Evolutionary conservation across 2,329 filamentous ascomycete species (phyloP), one percentile per base, ranked within the genome.

Genomic region (Graphilbum fragrans): DNA sequence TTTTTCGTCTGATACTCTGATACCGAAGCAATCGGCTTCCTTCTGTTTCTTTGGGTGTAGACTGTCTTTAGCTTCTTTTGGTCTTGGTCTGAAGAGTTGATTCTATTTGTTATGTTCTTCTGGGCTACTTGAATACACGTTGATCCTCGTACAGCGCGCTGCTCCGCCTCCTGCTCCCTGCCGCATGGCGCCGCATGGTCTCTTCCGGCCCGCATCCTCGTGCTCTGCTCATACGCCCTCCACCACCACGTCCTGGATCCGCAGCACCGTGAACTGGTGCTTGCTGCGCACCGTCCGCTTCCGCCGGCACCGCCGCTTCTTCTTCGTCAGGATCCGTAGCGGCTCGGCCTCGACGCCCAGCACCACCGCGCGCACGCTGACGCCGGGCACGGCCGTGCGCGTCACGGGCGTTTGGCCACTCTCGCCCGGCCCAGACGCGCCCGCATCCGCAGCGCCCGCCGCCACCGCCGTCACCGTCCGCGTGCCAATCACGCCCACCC

Each of bases 191-290:
- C n/a, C n/a, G n/a, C n/a, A n/a, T n/a, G n/a, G n/a, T n/a, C n/a
- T n/a, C 22, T 35, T 23, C 19, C 18, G 17, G 2, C 37, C 45
- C 49, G 6, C 23, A 33, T 46, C 62, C 60, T 39, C 67, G 53
- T 39, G 67, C 62, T 38, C 63, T 64, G 4, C 8, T 14, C 27
- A 16, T 19, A 17, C 18, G 29, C 5, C 21, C 33, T 37, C 19
- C 16, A 49, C 8, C 3, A 41, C 38, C 9, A 50, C 40, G 6
- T 96, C 85, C 56, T 82, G 82, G 49, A 98, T 82, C 55, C 80
- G 73, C 61, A 98, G 57, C 19, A 94, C 75, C 3, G 92, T 98
- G 61, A 83, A 94, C 54, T 76, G 72, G 58, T 94, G 86, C 73
- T 98, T 95, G 69, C 86, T 95, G 66, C 72, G 81, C 10, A 92